Conservation (phyloP, 139 green algal genomes). For the Protoeuglena noctilucae region DNA sequence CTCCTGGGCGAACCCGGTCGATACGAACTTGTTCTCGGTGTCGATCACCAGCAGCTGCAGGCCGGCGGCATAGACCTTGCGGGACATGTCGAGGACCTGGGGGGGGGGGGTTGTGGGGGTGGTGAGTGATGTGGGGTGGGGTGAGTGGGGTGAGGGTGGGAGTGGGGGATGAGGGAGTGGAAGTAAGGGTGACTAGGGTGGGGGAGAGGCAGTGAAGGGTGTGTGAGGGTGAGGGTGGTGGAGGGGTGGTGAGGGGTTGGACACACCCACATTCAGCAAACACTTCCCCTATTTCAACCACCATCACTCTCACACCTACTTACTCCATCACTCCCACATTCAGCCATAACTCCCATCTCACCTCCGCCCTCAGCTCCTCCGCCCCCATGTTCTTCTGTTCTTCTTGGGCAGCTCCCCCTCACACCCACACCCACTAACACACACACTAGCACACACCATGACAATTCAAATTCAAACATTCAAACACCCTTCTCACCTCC, state of each 20-base stretch:
- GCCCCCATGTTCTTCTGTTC: too few relatives aligned
- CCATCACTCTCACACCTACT: conserved; percentile 29
- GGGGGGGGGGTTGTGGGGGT: too few relatives aligned
- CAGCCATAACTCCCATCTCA: conserved; percentile 8
- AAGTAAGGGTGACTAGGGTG: too few relatives aligned
- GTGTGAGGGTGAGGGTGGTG: too few relatives aligned
- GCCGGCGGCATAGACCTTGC: conserved; percentile 41
- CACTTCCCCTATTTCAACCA: too few relatives aligned
- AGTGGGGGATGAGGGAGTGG: too few relatives aligned
- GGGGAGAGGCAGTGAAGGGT: too few relatives aligned
- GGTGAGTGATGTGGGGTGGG: too few relatives aligned
- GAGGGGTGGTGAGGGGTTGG: too few relatives aligned
- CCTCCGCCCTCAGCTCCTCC: conserved; percentile 35
- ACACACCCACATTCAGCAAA: too few relatives aligned
- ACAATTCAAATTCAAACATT: conserved; percentile 6
- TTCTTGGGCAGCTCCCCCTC: conserved; percentile 41
- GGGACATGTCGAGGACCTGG: conserved; percentile 85
- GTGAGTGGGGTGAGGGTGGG: too few relatives aligned
- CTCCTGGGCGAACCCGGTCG: conserved; percentile 95
- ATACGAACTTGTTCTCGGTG: conserved; percentile 99
- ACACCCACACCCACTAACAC: conserved; percentile 14
- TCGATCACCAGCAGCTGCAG: conserved; percentile 95
- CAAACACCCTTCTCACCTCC: too few relatives aligned
- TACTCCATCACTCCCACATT: background rate
- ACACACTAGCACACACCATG: background rate